Evolutionary conservation across 371 early-diverging fungal genomes (phyloP), one percentile per base, ranked within the genome.

Genomic region (Saksenaea oblongispora): DNA sequence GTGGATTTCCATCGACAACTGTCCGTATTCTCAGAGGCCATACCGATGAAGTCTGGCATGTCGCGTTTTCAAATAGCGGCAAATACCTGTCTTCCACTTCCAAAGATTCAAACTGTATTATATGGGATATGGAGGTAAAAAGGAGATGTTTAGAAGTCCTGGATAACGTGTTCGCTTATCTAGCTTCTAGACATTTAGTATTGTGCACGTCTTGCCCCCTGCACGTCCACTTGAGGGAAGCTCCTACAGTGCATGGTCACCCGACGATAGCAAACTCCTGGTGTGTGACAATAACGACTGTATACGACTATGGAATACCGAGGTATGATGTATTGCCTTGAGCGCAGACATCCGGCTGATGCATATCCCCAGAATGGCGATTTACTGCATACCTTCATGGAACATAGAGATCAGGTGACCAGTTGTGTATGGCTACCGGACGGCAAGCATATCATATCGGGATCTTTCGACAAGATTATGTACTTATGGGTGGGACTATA

Each of bases 21-120:
- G 80, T 77, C 2, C 82, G 84, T 44, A 76, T 85, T 5, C 71
- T 95, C 26, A 74, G 78, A 36, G 89, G 84, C 10, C 97, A 95
- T 66, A 66, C 69, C 1, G 92, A 95, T 73, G 97, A 96, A 71
- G 95, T 96, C 1, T 96, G 97, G 97, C 90, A 87, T 63, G 78
- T 94, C 37, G 79, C 87, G 0, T 95, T 95, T 67, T 94, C 95
- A 4, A 87, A 90, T 37, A 79, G 85, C 63, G 96, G 95, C 34
- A 73, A 70, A 42, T 87, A 82, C 64, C 77, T 96, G 14, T 96
- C 94, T 5, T 93, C 95, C 0, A 92, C 89, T 0, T 93, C 94
- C 14, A 87, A 85, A 61, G 96, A 96, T 74, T 72, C 78, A 22
- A 87, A 85, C 7, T 83, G 84, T 55, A 91, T 90, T 39, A 86